Percentiles rank a stretch among this genome's conserved stretches.
Evolutionary conservation across 75 land plant species (phyloP).

Genomic region (Sequoia sempervirens): DNA sequence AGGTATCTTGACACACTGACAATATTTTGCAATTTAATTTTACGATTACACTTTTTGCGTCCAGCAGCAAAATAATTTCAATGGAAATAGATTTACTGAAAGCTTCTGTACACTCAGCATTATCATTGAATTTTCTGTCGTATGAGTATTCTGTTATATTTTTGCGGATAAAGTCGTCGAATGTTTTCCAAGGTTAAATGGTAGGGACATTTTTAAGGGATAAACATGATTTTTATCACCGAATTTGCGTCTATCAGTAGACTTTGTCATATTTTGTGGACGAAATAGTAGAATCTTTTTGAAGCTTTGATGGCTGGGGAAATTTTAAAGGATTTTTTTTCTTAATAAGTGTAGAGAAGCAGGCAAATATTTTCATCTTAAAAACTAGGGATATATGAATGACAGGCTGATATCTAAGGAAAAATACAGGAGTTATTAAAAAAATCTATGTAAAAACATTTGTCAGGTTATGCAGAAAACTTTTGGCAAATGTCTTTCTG

Average conservation of each 20-base stretch:
- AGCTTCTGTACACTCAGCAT: not conserved
- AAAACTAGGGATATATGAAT: not conserved
- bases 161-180: not conserved
- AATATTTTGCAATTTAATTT: not conserved
- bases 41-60: not conserved
- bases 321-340: not conserved
- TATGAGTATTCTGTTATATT: not conserved
- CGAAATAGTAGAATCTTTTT: too few species aligned
- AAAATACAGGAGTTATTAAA: not conserved
- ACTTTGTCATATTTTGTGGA: too few species aligned
- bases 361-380: not conserved
- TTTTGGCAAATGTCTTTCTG: not conserved
- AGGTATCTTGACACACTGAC: not conserved
- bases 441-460: not conserved
- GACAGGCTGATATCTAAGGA: not conserved
- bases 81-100: not conserved
- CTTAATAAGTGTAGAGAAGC: not conserved
- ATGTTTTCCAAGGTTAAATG: not conserved
- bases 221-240: not conserved
- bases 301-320: too few species aligned
- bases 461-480: not conserved
- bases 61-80: not conserved
- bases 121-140: not conserved
- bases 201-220: not conserved
- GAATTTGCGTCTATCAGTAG: too few species aligned